These are phyloP conservation scores for Penstemon eatonii DNA, from an alignment of 257 asterid species.

Conservation along the genomic window DNA sequence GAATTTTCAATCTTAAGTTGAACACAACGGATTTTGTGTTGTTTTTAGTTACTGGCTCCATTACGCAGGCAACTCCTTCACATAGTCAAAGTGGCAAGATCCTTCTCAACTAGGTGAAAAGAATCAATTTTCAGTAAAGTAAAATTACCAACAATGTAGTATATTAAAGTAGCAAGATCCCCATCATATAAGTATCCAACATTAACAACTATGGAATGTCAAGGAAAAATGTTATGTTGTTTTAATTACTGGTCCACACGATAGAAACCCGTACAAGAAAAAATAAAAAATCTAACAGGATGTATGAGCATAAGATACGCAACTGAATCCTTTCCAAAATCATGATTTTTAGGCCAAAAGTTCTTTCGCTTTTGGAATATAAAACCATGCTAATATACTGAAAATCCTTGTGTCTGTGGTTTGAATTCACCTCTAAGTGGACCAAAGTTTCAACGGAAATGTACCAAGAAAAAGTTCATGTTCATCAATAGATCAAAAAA, in stretches of 20 bases:
- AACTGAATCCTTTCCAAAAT: background rate
- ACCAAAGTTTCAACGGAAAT: too few relatives aligned
- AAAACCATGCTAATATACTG: background rate
- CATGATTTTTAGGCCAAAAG: background rate
- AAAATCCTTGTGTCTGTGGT: too few relatives aligned
- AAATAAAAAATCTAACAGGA: background rate
- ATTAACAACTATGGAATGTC: background rate
- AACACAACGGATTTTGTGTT: too few relatives aligned
- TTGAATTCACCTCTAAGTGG: too few relatives aligned
- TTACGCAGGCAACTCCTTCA: too few relatives aligned
- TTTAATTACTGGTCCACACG: background rate
- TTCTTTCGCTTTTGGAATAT: background rate
- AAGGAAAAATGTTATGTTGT: background rate
- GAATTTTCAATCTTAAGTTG: background rate
- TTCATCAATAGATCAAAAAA: too few relatives aligned
- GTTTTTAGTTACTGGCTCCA: too few relatives aligned
- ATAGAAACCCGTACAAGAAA: background rate
- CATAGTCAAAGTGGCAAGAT: too few relatives aligned
- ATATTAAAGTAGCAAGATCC: background rate
- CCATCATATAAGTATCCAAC: background rate
- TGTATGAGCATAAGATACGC: too few relatives aligned
- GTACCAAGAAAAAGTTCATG: too few relatives aligned
- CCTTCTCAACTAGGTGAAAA: background rate
- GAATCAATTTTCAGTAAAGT: background rate
- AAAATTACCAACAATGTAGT: background rate